phyloP scores from a whole-genome alignment of 768 basidiomycete genomes.

The Phlebiopsis flavidoalba region DNA sequence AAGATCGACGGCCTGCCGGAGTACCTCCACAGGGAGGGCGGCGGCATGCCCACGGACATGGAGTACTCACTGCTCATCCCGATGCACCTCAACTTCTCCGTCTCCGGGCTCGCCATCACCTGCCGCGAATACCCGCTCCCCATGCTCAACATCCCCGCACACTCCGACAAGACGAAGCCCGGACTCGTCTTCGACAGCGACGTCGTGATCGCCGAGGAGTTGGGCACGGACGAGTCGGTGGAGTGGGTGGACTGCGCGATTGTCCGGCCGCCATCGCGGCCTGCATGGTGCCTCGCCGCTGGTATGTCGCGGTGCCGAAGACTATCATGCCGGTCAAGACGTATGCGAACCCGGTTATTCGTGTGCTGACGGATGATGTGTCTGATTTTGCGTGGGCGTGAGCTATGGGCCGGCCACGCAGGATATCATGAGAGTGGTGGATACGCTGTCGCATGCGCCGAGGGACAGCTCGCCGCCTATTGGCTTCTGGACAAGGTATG shows the following conservation, averaged over 20 bases:
- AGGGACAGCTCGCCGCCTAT: slow-evolving; percentile 77
- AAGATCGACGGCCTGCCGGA: slow-evolving; percentile 45
- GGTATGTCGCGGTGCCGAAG: slow-evolving; percentile 67
- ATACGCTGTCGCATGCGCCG: slow-evolving; percentile 72
- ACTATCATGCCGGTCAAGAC: slow-evolving; percentile 95
- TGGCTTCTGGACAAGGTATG: slow-evolving; percentile 93
- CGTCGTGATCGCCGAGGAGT: slow-evolving; percentile 84
- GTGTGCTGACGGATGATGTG: slow-evolving; percentile 55
- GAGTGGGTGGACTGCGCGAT: slow-evolving; percentile 70
- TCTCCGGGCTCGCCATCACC: slow-evolving; percentile 53
- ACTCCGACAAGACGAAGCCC: slow-evolving; percentile 30
- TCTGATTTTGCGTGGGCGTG: slow-evolving; percentile 82
- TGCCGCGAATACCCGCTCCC: slow-evolving; percentile 90
- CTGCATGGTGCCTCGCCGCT: slow-evolving; percentile 48
- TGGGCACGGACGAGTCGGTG: slow-evolving; percentile 61
- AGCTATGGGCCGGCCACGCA: slow-evolving; percentile 84
- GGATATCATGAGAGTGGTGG: slow-evolving; percentile 79
- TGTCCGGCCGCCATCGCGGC: slow-evolving; percentile 49
- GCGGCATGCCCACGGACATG: slow-evolving; percentile 62
- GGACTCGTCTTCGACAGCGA: slow-evolving; percentile 69
- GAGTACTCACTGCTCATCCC: slow-evolving; percentile 80
- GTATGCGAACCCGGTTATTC: slow-evolving; percentile 72
- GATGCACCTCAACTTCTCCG: slow-evolving; percentile 66
- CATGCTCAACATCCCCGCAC: slow-evolving; percentile 64
- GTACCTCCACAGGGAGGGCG: slow-evolving; percentile 64